Base-by-base conservation (phyloP, 352 stramenopile genomes). In the Phytophthora ramorum region DNA sequence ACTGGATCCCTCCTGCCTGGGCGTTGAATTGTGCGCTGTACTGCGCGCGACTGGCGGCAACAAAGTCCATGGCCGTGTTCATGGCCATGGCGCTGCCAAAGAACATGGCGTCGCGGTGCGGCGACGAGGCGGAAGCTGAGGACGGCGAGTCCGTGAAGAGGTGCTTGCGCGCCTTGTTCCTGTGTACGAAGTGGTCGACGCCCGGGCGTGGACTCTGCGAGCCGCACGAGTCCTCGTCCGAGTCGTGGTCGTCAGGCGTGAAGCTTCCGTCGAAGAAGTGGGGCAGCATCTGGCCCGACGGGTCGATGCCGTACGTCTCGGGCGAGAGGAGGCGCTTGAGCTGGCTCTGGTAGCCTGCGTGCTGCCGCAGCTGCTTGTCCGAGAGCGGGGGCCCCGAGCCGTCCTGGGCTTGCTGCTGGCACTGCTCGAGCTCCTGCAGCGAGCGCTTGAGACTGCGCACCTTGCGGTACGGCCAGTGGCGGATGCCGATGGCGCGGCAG, bases 301-400 rank as follows among this genome's bases (percentile, higher is more conserved):
- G 84, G 56, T 92, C 84, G 52, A 92, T 93, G 46, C 85, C 85
- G 71, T 94, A 94, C 2, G 83, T 92, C 72, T 91, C 83, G 14
- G 85, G 83, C 1, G 83, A 88, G 28, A 94, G 66, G n/a, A 94
- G 74, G 10, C 86, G 87, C 57, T 89, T 79, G n/a, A 94, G 68
- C 52, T 94, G 85, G 22, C 71, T 80, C 61, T 91, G 83, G 52
- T 91, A 92, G 16, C 78, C 77, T 45, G 72, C 60, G 28, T 84
- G 76, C 52, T 94, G 85, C 41, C 87, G 79, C 20, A 89, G 53
- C 56, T 94, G 85, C 69, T 94, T 94, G 48, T 92, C 83, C 57
- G 86, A 89, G 44, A 93, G 78, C 14, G 70, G 70, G 28, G 70
- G 74, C 9, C 74, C 74, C 9, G 70, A 66, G 12, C 71, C 75